Base-by-base conservation (phyloP, 1,139 yeast species). In the Magnusiomyces paraingens region DNA sequence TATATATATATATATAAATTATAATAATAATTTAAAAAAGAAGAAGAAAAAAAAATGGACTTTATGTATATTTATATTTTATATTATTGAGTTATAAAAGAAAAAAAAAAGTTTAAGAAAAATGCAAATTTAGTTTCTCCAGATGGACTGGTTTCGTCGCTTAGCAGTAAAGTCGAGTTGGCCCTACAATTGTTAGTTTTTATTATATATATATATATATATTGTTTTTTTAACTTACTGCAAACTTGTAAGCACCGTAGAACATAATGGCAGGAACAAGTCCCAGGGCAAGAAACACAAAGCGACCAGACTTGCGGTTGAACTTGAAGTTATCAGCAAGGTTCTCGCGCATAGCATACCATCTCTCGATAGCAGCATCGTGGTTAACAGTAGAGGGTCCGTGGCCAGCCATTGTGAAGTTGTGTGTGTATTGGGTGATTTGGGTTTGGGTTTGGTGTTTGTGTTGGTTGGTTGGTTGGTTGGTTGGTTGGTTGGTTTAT, bases 231-330 rank as follows among this genome's bases (percentile, higher is more conserved):
- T 5, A 5, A 26, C 32, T 36, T 12, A 36, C 40, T 5, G n/a
- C 40, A 36, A 5, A 12, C 40, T 36, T 36, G n/a, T 36, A 63
- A 52, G 70, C 64, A 26, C 63, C 60, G 57, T 63, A 67, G 41
- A 68, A 62, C 50, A 69, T 53, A 15, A 62, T 64, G 22, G 67
- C 65, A 47, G 73, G 73, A 40, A 68, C 60, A 50, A 67, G 55
- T 20, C 67, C 72, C n/a, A 67, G 58, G 22, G 65, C 60, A 35
- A 63, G 58, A 47, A 69, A 51, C 29, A 68, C 64, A 57, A 66
- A 66, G n/a, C 65, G 58, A 49, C 71, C 71, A 55, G 64, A 61
- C 57, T 62, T 62, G 42, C 58, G 58, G 59, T 58, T 69, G 60
- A 66, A 58, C 54, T 65, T 63, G 62, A 69, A 69, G 61, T 64